Evolutionary conservation across 2,329 filamentous ascomycete species (phyloP).

Genomic region (Neopestalotiopsis clavispora): DNA sequence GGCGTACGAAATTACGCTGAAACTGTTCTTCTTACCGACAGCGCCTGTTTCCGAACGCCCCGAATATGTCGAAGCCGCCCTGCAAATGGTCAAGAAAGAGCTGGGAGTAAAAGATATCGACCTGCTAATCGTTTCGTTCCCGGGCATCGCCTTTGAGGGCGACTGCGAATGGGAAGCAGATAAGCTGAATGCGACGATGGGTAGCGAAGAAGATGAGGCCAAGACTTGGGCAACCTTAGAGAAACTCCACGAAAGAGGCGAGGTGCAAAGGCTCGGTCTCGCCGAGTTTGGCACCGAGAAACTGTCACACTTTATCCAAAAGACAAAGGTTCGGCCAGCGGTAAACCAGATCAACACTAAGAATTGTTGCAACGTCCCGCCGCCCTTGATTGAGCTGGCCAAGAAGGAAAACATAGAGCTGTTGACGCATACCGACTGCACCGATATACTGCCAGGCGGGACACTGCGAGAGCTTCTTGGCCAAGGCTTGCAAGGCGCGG

Average conservation of each 20-base stretch:
- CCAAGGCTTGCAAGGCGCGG: slow-evolving; percentile 71
- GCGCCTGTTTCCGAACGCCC: slow-evolving; percentile 68
- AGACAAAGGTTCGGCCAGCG: slow-evolving; percentile 73
- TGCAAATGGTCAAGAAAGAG: slow-evolving; percentile 80
- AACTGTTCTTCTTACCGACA: slow-evolving; percentile 88
- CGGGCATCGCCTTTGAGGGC: slow-evolving; percentile 90
- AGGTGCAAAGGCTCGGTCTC: slow-evolving; percentile 78
- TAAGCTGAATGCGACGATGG: slow-evolving; percentile 63
- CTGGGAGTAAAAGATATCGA: slow-evolving; percentile 78
- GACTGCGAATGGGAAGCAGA: slow-evolving; percentile 83
- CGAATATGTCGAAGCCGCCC: slow-evolving; percentile 76
- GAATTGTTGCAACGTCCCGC: slow-evolving; percentile 95
- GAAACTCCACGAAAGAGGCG: slow-evolving; percentile 70
- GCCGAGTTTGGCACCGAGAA: slow-evolving; percentile 91
- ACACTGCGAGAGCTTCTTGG: slow-evolving; percentile 86
- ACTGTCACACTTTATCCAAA: slow-evolving; percentile 75
- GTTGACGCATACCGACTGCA: slow-evolving; percentile 92
- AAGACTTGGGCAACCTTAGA: slow-evolving; percentile 77
- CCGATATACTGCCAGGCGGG: slow-evolving; percentile 84
- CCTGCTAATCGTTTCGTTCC: slow-evolving; percentile 90
- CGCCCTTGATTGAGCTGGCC: slow-evolving; percentile 83
- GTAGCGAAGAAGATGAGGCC: slow-evolving; percentile 70
- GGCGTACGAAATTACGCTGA: slow-evolving; percentile 93
- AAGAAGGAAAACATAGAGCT: slow-evolving; percentile 83
- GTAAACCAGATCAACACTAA: slow-evolving; percentile 97